Base-by-base conservation (phyloP, 805 yeast species). In the Lipomyces yamanashiensis region DNA sequence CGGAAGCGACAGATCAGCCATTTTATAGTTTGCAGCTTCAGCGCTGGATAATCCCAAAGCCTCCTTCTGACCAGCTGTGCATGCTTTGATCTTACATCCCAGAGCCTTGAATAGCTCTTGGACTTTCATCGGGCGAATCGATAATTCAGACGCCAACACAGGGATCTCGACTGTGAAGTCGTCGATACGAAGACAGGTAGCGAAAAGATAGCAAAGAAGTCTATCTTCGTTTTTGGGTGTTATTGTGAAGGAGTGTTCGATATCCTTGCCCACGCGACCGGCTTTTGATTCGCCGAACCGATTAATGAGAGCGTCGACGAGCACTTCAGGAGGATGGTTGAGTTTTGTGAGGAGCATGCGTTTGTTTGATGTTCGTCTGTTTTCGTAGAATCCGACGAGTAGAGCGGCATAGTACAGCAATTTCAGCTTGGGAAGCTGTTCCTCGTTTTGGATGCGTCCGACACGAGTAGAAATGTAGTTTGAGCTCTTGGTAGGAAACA, bases 221-320 rank as follows among this genome's bases (percentile, higher is more conserved):
- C 88, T 91, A 77, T 91, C 97, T 75, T 91, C 97, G 73, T 85
- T 84, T 71, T 85, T 87, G 47, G 98, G 97, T 73, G 95, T 98
- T 65, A 95, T 84, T 66, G 84, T 80, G 74, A 84, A 93, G n/a
- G 63, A 28, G 23, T 63, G 44, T n/a, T 59, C 62, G 41, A 64
- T 51, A 6, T 66, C 61, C 50, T 64, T 64, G 7, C 69, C 69
- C 34, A 66, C 64, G 15, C 71, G 62, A 7, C 89, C 85, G 7
- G 90, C 81, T 71, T 83, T 84, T 37, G 82, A 72, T 36, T 87
- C 83, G 13, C 98, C 84, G 76, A 91, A 95, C 64, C 88, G 82
- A 55, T 82, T 82, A 64, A 95, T 76, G 40, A 90, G 76, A 47
- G 90, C 89, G 71, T 89, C 92, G 6, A 92, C 77, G 33, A 93